Base-by-base conservation (phyloP, 306 rosid genomes). In the Rosa chinensis region DNA sequence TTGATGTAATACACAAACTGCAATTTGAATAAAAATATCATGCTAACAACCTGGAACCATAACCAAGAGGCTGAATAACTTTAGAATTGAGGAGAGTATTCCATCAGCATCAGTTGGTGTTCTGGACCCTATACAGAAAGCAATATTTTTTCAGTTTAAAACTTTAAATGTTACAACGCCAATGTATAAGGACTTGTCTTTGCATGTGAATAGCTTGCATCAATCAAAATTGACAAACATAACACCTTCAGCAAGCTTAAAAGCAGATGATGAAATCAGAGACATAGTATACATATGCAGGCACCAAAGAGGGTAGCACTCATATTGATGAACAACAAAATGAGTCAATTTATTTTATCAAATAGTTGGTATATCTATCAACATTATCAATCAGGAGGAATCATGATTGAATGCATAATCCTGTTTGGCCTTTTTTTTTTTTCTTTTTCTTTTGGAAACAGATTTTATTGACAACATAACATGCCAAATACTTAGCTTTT, bases 61-160 rank as follows among this genome's bases (percentile, higher is more conserved):
- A 83, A 94, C 81, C 88, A 94, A 91, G 85, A 92, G 86, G 82
- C 99, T 78, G 72, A 96, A 91, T 73, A 94, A 79, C 81, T 92
- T 94, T 86, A 85, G 77, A 81, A 91, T 80, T 56, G 94, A 90
- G 74, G 93, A 94, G 77, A 87, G 88, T 80, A 91, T 75, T 42
- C 89, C 88, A 74, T 90, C 97, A 82, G 85, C 81, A 71, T 92
- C 99, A 79, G 66, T 71, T 52, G 81, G 84, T 75, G 85, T 71
- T 73, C 77, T 86, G 67, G 77, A 77, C 85, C 95, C 99, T 94
- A 62, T 61, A 88, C 74, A 85, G 86, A 85, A 47, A 70, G 81
- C 82, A 79, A 81, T 68, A 32, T 70, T 80, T 52, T 69, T 70
- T 55, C 67, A 69, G 61, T 73, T 32, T 61, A 11, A 77, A 74